Conservation (phyloP, 2,329 filamentous ascomycete genomes). For the Calonectria pseudoturangicola region DNA sequence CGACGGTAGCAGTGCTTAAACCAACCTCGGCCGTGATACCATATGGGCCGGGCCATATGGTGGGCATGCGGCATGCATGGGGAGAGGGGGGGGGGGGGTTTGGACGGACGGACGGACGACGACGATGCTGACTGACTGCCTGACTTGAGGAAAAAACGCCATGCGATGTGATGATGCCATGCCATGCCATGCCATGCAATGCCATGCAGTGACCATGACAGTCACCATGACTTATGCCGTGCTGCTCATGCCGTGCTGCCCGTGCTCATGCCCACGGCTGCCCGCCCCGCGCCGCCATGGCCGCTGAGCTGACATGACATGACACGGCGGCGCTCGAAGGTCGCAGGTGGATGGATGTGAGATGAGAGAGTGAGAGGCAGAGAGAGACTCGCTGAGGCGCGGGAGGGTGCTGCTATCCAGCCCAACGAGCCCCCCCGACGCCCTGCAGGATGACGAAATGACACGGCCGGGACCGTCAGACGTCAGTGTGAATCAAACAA, state of each 20-base stretch:
- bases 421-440: not conserved
- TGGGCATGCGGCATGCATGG: too few relatives aligned
- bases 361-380: not conserved
- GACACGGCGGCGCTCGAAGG: not conserved
- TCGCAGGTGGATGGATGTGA: not conserved
- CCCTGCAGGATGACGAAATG: constrained; percentile 12
- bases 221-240: too few relatives aligned
- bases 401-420: not conserved
- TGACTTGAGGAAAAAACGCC: too few relatives aligned
- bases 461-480: not conserved
- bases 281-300: not conserved
- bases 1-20: constrained; percentile 22
- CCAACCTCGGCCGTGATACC: constrained; percentile 13
- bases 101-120: too few relatives aligned
- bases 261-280: not conserved
- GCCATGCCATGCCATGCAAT: too few relatives aligned
- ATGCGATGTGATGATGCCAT: too few relatives aligned
- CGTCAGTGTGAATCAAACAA: not conserved
- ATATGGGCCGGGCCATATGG: not conserved
- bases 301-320: constrained; percentile 15
- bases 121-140: too few relatives aligned
- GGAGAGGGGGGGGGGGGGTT: too few relatives aligned
- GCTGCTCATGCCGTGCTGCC: too few relatives aligned
- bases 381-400: not conserved
- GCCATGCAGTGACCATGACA: too few relatives aligned